Evolutionary conservation across 306 rosid species (phyloP).

Genomic region (Sicyos edulis): DNA sequence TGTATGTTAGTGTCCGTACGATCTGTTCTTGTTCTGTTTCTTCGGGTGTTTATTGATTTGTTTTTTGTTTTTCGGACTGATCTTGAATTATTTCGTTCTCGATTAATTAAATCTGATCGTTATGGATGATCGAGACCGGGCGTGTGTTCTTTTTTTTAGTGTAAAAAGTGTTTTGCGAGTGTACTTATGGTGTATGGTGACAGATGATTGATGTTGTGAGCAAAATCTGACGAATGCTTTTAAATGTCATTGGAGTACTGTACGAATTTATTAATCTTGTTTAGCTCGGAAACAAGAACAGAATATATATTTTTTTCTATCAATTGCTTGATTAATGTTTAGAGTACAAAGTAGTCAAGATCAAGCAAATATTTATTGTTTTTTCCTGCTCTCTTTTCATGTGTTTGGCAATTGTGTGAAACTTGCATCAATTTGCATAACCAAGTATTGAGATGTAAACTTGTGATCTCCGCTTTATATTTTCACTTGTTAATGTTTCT

Average conservation of each 20-base stretch:
- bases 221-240: neutral
- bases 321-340: neutral
- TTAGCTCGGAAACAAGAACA: neutral
- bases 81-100: neutral
- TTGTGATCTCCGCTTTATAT: too few species aligned
- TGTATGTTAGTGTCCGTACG: neutral
- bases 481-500: neutral
- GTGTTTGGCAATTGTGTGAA: neutral
- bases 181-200: neutral
- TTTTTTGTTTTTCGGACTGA: neutral
- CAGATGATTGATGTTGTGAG: neutral
- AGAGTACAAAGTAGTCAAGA: neutral
- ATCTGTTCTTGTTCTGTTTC: conserved; percentile 4
- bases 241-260: neutral
- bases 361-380: neutral
- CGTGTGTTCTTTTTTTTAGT: neutral
- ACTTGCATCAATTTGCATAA: neutral
- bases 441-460: neutral
- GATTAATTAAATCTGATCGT: neutral
- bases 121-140: neutral
- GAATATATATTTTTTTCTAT: neutral
- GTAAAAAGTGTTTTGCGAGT: neutral
- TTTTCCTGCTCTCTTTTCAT: neutral
- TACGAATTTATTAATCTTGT: neutral
- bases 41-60: neutral